Evolutionary conservation across 345 rosid species (phyloP).

Genomic region (Abelmoschus esculentus): DNA sequence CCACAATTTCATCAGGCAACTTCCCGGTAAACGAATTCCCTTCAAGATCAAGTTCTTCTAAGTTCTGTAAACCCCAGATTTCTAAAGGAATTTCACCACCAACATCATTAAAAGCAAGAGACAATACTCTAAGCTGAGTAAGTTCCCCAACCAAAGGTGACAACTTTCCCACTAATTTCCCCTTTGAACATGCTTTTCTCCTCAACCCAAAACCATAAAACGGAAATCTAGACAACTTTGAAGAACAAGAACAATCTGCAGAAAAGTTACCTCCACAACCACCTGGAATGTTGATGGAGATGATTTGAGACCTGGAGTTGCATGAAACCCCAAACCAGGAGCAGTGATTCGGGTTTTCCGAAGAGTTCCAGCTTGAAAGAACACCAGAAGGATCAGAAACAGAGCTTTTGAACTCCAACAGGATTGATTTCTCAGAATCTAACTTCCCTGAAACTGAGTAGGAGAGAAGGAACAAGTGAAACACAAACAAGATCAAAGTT

Average conservation of each 20-base stretch:
- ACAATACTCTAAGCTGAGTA: conserved; percentile 34
- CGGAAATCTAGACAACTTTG: conserved; percentile 1
- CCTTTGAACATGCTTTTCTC: conserved; percentile 20
- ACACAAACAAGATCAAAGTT: background rate
- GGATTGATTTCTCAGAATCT: conserved; percentile 10
- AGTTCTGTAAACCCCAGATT: conserved; percentile 29
- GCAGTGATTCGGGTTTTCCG: conserved; percentile 26
- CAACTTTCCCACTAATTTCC: conserved; percentile 32
- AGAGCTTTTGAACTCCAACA: conserved; percentile 34
- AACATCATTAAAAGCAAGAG: conserved; percentile 39
- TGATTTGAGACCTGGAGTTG: conserved; percentile 29
- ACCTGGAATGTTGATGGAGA: conserved; percentile 30
- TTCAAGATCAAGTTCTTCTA: conserved; percentile 40
- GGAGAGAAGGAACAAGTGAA: conserved; percentile 11
- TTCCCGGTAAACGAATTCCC: conserved; percentile 29
- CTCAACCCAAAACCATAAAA: conserved; percentile 18
- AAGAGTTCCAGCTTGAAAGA: conserved; percentile 34
- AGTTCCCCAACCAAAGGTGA: conserved; percentile 26
- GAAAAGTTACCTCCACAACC: conserved; percentile 17
- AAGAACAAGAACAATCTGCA: conserved; percentile 5
- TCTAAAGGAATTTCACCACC: conserved; percentile 35
- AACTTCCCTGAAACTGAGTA: conserved; percentile 7
- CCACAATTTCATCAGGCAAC: conserved; percentile 18
- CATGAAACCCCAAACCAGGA: conserved; percentile 44
- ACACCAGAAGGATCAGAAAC: conserved; percentile 34